phyloP scores from a whole-genome alignment of 2,329 filamentous ascomycete genomes.

The Penicillium sp. region DNA sequence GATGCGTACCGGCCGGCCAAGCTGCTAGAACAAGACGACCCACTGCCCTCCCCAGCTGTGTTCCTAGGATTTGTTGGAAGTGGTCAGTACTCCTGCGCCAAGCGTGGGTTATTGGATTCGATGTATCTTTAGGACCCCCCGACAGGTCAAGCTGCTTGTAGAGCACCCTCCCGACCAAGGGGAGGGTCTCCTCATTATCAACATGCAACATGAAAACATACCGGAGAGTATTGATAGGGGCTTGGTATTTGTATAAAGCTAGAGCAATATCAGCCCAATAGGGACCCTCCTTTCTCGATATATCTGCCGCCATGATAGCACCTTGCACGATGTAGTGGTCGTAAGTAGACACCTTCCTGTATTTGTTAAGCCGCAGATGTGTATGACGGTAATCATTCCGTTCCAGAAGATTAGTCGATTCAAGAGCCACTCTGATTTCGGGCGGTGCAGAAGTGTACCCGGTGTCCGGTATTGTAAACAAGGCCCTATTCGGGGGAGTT shows the following conservation, averaged over 20 bases:
- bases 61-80: background rate
- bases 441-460: accelerated
- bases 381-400: background rate
- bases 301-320: background rate
- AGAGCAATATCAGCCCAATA: background rate
- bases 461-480: background rate
- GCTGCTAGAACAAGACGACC: background rate
- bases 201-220: background rate
- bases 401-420: background rate
- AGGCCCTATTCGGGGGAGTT: accelerated
- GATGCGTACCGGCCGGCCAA: background rate
- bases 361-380: accelerated
- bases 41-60: background rate
- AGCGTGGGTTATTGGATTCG: too few relatives aligned
- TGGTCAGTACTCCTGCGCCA: background rate
- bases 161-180: background rate
- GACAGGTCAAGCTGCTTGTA: background rate
- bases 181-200: background rate
- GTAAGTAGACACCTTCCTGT: background rate
- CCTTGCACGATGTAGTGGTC: background rate
- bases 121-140: accelerated
- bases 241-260: background rate
- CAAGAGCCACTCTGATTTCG: background rate
- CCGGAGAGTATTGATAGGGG: background rate
- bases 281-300: background rate